Conservation (phyloP, 1,284 basidiomycete species). For the Afroboletus lepidellus region DNA sequence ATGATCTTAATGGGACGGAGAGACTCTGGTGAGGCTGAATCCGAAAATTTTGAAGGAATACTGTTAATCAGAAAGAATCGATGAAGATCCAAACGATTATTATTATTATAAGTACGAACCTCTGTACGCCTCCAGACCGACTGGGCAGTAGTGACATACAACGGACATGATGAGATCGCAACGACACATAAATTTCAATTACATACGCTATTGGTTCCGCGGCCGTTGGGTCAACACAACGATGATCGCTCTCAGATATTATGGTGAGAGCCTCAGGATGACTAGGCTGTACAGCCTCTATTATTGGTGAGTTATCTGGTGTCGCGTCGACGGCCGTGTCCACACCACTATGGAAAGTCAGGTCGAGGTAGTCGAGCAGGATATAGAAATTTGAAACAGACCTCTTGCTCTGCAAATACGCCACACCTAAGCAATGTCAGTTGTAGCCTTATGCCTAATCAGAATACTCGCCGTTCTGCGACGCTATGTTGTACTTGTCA, state of each 20-base stretch:
- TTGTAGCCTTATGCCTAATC: not conserved
- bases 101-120: constrained; percentile 11
- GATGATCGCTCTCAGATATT: constrained; percentile 26
- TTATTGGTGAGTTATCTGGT: not conserved
- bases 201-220: constrained; percentile 9
- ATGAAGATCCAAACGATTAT: not conserved
- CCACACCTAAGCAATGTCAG: constrained; percentile 21
- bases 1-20: constrained; percentile 59
- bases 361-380: not conserved
- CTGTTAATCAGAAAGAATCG: constrained; percentile 6
- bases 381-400: constrained; percentile 1
- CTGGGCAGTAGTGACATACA: not conserved
- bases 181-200: not conserved
- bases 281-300: not conserved
- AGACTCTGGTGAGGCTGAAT: constrained; percentile 3
- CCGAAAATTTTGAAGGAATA: constrained; percentile 23
- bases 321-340: not conserved
- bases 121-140: constrained; percentile 13
- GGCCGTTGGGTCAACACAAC: constrained; percentile 15
- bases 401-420: constrained; percentile 18
- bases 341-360: constrained; percentile 5
- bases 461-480: constrained; percentile 13
- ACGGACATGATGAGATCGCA: not conserved
- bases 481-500: constrained; percentile 12
- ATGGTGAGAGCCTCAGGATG: constrained; percentile 20